Base-by-base conservation (phyloP, 2,329 filamentous ascomycete genomes). In the Claviceps fusiformis region DNA sequence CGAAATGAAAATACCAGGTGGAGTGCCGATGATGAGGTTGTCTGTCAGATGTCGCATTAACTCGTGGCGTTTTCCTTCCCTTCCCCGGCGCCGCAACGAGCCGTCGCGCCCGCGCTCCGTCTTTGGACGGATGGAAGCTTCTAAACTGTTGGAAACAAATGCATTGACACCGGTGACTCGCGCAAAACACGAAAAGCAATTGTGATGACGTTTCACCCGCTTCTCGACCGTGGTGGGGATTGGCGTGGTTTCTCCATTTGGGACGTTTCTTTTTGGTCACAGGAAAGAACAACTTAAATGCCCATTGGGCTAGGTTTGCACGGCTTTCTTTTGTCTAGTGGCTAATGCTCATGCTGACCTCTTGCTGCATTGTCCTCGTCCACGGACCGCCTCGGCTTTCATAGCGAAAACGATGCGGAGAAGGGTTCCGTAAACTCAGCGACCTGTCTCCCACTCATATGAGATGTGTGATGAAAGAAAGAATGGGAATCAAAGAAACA, bases 31-130 rank as follows among this genome's bases (percentile, higher is more conserved):
- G 48, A 17, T 29, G 24, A 17, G 27, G 19, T 31, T 8, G 1
- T 31, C 10, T 47, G 45, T 27, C 35, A 15, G 7, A 48, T 35
- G 24, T 17, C 31, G 47, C 47, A 50, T 35, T 24, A 4, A 35
- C 33, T 24, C n/a, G 29, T 37, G 49, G 31, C 46, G 41, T 27
- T 39, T 50, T 37, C 19, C 19, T 19, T 19, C 1, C 41, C 19
- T 51, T 29, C 43, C n/a, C 39, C 31, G 41, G 48, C 46, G 29
- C 41, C 53, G 53, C 24, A 48, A 37, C 47, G 53, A 51, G 53
- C 49, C 49, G 49, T 50, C 33, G 49, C 50, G 50, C 35, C 48
- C 19, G 19, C 53, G 47, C 41, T 47, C 48, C 48, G 41, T 49
- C 45, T 47, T 19, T 33, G 33, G 17, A 51, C 27, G 48, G 19